A percentile compares a stretch with the other conserved stretches of the same genome.
Evolutionary conservation across 768 basidiomycete species (phyloP).

Genomic region (Gymnopilus dilepis): DNA sequence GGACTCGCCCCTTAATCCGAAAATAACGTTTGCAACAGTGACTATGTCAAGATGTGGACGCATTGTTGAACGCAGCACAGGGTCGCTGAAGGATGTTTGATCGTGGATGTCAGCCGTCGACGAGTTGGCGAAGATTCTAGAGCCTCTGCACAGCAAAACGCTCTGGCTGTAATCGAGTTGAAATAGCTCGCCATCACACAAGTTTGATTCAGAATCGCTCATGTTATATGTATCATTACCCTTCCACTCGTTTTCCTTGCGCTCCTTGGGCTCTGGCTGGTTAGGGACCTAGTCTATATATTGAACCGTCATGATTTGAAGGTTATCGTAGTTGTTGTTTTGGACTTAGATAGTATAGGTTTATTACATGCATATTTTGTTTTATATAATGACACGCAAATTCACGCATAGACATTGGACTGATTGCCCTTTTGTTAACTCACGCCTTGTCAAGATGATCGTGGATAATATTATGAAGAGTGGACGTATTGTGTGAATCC

Average conservation of each 20-base stretch:
- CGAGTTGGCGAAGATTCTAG: neutral
- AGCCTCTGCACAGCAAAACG: neutral
- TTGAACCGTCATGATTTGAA: neutral
- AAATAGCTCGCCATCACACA: neutral
- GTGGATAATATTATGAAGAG: neutral
- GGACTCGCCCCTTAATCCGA: neutral
- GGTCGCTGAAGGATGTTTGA: neutral
- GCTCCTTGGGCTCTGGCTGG: neutral
- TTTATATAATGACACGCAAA: neutral
- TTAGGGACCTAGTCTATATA: conserved; percentile 1
- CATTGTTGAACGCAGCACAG: conserved; percentile 41
- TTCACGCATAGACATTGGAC: neutral
- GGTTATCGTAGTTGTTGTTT: conserved; percentile 6
- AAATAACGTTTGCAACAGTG: conserved; percentile 33
- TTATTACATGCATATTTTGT: neutral
- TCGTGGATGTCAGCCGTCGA: neutral
- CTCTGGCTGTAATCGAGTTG: neutral
- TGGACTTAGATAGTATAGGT: neutral
- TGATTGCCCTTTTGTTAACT: neutral
- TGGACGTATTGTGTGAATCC: neutral
- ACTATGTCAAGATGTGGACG: conserved; percentile 65
- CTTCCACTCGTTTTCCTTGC: conserved; percentile 5
- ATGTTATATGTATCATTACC: neutral
- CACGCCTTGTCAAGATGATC: neutral
- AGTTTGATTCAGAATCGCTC: neutral